Percentiles rank a stretch among this genome's conserved stretches.
These are phyloP conservation scores for Podosphaera fusca DNA, from an alignment of 2,329 filamentous ascomycete genomes.

Conservation along the genomic window DNA sequence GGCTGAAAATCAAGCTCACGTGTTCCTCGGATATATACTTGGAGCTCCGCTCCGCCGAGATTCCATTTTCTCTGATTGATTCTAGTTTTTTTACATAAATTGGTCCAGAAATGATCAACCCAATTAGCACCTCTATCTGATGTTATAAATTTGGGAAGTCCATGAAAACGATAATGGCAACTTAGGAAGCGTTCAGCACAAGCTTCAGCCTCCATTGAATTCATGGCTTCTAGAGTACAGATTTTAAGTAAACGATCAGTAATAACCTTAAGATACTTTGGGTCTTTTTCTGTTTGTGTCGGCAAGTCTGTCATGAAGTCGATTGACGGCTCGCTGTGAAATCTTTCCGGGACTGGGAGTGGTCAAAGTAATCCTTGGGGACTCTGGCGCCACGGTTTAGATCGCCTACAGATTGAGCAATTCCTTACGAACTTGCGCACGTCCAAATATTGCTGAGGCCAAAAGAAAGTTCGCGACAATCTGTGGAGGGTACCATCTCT, in stretches of 20 bases:
- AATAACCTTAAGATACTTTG: constrained; percentile 1
- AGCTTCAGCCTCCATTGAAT: background rate
- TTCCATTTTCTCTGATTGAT: background rate
- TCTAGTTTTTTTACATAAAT: background rate
- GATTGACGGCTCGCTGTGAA: background rate
- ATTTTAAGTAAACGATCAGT: constrained; percentile 1
- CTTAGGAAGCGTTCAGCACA: background rate
- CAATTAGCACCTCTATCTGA: background rate
- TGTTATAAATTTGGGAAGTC: background rate
- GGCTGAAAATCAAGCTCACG: too few relatives aligned
- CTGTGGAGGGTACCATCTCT: background rate
- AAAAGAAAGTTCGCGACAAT: background rate
- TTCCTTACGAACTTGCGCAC: background rate
- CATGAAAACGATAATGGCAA: constrained; percentile 1
- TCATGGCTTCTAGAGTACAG: constrained; percentile 1
- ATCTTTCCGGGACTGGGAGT: background rate
- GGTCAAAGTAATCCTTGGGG: background rate
- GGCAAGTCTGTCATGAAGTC: constrained; percentile 1
- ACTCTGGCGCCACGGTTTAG: background rate
- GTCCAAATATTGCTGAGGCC: background rate
- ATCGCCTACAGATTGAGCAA: background rate
- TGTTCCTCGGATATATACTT: too few relatives aligned
- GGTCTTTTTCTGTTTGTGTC: background rate
- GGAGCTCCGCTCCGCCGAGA: too few relatives aligned
- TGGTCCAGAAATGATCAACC: background rate